phyloP scores from a whole-genome alignment of 768 basidiomycete species.

The Tubosaeta brunneosetosa region DNA sequence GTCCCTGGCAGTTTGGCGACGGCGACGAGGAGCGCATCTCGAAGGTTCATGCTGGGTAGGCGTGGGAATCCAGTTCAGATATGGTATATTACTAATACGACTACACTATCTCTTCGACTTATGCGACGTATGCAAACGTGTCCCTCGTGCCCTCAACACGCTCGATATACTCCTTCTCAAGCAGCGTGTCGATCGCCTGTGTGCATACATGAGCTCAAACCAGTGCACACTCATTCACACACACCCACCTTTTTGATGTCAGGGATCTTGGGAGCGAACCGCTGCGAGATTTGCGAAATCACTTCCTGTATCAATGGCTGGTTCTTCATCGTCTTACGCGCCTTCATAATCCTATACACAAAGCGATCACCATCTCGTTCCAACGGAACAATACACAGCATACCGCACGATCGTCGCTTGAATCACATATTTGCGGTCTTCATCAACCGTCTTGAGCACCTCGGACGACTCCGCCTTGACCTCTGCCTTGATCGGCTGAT shows the following conservation, averaged over 20 bases:
- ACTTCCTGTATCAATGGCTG: conserved; percentile 87
- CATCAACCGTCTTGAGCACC: conserved; percentile 91
- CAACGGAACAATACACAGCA: not conserved
- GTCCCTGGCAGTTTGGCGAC: conserved; percentile 58
- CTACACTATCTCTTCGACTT: not conserved
- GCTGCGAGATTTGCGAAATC: conserved; percentile 80
- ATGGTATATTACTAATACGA: conserved; percentile 23
- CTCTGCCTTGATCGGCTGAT: conserved; percentile 91
- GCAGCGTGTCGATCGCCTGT: conserved; percentile 82
- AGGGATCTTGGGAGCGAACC: conserved; percentile 89
- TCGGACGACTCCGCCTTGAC: conserved; percentile 87
- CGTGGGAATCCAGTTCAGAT: conserved; percentile 19
- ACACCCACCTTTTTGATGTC: conserved; percentile 87
- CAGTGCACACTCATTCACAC: not conserved
- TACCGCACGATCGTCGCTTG: conserved; percentile 90
- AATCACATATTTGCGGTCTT: conserved; percentile 94
- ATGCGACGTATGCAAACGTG: conserved; percentile 45
- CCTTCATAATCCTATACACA: conserved; percentile 82
- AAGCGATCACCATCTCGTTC: not conserved
- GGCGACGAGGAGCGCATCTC: conserved; percentile 56
- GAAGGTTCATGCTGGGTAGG: conserved; percentile 40
- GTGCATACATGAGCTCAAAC: not conserved
- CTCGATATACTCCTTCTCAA: conserved; percentile 98
- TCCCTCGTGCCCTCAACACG: conserved; percentile 89
- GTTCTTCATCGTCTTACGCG: conserved; percentile 93